Conservation (phyloP, 192 early-diverging fungal genomes). For the Geranomyces michiganensis region DNA sequence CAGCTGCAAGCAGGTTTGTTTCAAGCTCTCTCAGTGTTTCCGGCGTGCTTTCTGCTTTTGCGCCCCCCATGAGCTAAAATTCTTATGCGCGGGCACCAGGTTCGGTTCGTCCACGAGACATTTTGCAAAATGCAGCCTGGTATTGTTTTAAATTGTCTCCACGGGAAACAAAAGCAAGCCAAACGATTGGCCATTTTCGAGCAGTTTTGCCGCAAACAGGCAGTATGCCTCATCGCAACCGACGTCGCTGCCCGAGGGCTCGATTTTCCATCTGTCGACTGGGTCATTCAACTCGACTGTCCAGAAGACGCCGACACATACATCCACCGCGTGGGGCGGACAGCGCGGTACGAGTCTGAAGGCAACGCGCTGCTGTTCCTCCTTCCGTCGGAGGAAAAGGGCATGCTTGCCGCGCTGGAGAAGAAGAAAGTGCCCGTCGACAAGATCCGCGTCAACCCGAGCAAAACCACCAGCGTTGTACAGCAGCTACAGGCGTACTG, state of each 20-base stretch:
- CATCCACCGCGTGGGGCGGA: conserved; percentile 97
- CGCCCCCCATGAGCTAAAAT: not conserved
- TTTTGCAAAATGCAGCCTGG: conserved; percentile 96
- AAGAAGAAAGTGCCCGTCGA: conserved; percentile 84
- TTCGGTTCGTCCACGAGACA: conserved; percentile 89
- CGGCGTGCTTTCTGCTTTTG: not conserved
- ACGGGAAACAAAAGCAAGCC: conserved; percentile 97
- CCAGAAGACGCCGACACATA: conserved; percentile 97
- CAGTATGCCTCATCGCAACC: conserved; percentile 85
- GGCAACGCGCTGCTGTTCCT: conserved; percentile 89
- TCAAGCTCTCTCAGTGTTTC: not conserved
- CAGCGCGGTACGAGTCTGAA: conserved; percentile 87
- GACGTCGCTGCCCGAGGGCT: conserved; percentile 96
- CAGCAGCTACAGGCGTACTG: conserved; percentile 89
- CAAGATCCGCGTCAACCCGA: conserved; percentile 83
- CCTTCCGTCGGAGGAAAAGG: conserved; percentile 83
- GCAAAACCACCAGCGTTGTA: conserved; percentile 76
- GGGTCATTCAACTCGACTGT: conserved; percentile 97
- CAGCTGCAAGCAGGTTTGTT: conserved; percentile 89
- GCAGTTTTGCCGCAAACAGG: conserved; percentile 77
- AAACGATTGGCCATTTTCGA: conserved; percentile 94
- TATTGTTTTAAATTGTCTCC: conserved; percentile 84
- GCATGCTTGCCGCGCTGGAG: conserved; percentile 74
- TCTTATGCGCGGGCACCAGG: conserved; percentile 17
- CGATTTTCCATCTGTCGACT: conserved; percentile 97